phyloP scores from a whole-genome alignment of 331 rosid species.

The Cucumis variabilis region DNA sequence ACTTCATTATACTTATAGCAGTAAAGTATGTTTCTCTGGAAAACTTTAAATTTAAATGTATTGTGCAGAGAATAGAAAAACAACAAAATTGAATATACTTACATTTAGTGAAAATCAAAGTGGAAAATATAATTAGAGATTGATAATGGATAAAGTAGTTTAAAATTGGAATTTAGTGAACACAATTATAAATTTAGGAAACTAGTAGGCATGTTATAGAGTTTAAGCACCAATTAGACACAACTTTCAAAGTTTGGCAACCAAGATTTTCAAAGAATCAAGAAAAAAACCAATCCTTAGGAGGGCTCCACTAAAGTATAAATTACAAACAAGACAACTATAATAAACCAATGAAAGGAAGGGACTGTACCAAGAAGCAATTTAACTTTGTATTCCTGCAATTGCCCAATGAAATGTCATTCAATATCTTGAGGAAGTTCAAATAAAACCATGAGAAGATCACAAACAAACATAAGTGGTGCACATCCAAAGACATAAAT shows the following conservation, averaged over 20 bases:
- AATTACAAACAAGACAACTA: neutral
- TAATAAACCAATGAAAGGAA: neutral
- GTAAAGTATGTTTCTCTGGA: no score
- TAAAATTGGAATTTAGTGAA: neutral
- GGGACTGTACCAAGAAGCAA: slow-evolving; percentile 64
- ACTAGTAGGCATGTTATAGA: neutral
- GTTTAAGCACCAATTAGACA: neutral
- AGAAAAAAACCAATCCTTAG: neutral
- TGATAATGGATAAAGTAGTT: no score
- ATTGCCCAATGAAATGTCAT: slow-evolving; percentile 93
- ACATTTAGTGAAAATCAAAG: no score
- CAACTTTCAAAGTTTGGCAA: neutral
- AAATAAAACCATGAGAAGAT: slow-evolving; percentile 13
- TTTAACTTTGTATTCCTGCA: slow-evolving; percentile 92
- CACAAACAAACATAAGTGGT: slow-evolving; percentile 1
- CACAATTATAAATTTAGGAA: neutral
- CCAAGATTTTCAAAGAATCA: neutral
- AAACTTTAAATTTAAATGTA: no score
- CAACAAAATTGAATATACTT: no score
- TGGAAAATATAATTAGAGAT: neutral
- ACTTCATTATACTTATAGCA: no score
- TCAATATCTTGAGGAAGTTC: slow-evolving; percentile 87
- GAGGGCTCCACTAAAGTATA: neutral
- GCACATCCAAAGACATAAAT: neutral
- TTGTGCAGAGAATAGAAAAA: no score